phyloP scores from a whole-genome alignment of 257 asterid genomes.

The Henckelia pumila region DNA sequence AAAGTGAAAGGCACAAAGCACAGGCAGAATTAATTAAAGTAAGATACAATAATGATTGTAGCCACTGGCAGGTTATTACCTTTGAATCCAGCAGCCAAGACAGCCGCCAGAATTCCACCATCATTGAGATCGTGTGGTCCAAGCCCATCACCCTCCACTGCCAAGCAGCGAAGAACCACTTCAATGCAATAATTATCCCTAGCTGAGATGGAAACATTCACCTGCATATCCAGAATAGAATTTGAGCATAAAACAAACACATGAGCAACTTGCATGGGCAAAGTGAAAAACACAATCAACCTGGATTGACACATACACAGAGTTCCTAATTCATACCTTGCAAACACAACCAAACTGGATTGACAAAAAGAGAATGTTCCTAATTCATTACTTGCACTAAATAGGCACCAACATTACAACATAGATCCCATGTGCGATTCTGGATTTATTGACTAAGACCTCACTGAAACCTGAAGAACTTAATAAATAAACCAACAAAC shows the following conservation, averaged over 20 bases:
- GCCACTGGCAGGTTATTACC: constrained; percentile 41
- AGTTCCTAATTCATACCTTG: too few relatives aligned
- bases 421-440: too few relatives aligned
- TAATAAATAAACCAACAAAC: too few relatives aligned
- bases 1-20: constrained; percentile 11
- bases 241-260: constrained; percentile 12
- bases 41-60: constrained; percentile 8
- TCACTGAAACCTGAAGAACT: too few relatives aligned
- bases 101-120: constrained; percentile 83
- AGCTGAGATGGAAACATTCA: constrained; percentile 56
- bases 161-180: constrained; percentile 81
- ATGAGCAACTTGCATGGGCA: constrained; percentile 1
- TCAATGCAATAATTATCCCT: constrained; percentile 68
- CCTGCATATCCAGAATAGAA: constrained; percentile 44
- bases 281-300: constrained; percentile 1
- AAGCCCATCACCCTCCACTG: constrained; percentile 86
- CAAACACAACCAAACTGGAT: constrained; percentile 2
- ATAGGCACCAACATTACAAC: too few relatives aligned
- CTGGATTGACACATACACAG: constrained; percentile 14
- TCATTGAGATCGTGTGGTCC: constrained; percentile 73
- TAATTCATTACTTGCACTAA: too few relatives aligned
- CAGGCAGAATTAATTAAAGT: too few relatives aligned
- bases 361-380: not conserved
- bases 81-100: constrained; percentile 91
- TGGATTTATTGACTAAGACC: too few relatives aligned